Evolutionary conservation across 1,284 basidiomycete species (phyloP).

Genomic region (Veloboletus limbatus): DNA sequence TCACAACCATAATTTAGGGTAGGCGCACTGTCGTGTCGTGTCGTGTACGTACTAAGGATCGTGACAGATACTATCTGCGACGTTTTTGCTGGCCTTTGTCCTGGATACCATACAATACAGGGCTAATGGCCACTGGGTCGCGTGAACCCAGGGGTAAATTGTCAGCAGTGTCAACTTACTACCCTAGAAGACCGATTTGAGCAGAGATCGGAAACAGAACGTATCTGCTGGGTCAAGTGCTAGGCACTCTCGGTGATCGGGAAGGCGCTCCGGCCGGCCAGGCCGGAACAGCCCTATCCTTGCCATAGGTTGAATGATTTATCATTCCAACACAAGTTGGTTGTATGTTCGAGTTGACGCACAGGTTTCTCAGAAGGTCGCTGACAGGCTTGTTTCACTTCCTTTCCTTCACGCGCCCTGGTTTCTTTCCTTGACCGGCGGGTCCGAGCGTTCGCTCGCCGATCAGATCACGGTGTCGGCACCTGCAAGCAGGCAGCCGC

Average conservation of each 20-base stretch:
- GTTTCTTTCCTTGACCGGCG: slow-evolving; percentile 1
- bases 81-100: not conserved
- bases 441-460: slow-evolving; percentile 4
- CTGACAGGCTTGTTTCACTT: not conserved
- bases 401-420: not conserved
- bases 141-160: not conserved
- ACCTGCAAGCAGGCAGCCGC: not conserved
- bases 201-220: slow-evolving; percentile 1
- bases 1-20: slow-evolving; percentile 5
- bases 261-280: not conserved
- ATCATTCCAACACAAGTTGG: not conserved
- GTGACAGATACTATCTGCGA: too few species aligned
- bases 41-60: slow-evolving; percentile 9
- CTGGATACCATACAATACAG: not conserved
- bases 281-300: not conserved
- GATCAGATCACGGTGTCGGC: slow-evolving; percentile 5
- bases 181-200: slow-evolving; percentile 1
- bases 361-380: not conserved
- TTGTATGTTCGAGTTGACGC: not conserved
- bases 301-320: not conserved
- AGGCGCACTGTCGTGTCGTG: not conserved
- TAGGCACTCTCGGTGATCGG: not conserved
- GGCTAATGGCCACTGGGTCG: slow-evolving; percentile 4
- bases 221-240: not conserved
- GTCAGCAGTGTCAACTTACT: not conserved